phyloP scores from a whole-genome alignment of 2,329 filamentous ascomycete genomes.

The Sclerotinia subarctica region DNA sequence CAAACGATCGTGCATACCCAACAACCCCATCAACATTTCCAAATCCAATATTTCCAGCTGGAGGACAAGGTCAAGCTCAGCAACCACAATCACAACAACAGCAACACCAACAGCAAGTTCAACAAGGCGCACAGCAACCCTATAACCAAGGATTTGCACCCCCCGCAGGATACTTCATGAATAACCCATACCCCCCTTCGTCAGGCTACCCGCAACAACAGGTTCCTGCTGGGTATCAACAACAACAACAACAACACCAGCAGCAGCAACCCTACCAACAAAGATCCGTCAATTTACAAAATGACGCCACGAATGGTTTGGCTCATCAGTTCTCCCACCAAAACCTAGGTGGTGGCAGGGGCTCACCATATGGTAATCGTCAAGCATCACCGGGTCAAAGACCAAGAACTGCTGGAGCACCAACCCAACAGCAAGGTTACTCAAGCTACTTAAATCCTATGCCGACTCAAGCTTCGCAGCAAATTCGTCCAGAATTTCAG shows the following conservation, averaged over 20 bases:
- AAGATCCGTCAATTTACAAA: conserved; percentile 55
- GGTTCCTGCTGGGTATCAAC: conserved; percentile 46
- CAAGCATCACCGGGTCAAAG: conserved; percentile 66
- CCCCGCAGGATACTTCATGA: conserved; percentile 57
- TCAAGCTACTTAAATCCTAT: conserved; percentile 66
- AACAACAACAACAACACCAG: conserved; percentile 46
- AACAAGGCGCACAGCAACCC: conserved; percentile 41
- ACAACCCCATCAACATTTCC: conserved; percentile 95
- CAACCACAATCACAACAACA: conserved; percentile 39
- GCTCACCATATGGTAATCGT: conserved; percentile 66
- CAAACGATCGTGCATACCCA: conserved; percentile 66
- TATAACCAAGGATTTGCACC: conserved; percentile 48
- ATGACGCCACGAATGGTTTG: conserved; percentile 84
- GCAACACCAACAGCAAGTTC: conserved; percentile 38
- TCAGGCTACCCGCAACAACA: conserved; percentile 49
- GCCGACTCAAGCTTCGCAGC: conserved; percentile 55
- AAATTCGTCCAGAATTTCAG: conserved; percentile 67
- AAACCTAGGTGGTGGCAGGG: conserved; percentile 75
- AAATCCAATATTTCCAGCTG: conserved; percentile 63
- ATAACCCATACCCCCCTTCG: conserved; percentile 46
- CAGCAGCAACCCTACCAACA: conserved; percentile 52
- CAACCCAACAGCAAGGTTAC: conserved; percentile 58
- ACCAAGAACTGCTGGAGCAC: conserved; percentile 77
- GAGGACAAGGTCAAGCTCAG: conserved; percentile 38
- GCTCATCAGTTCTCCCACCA: conserved; percentile 97